phyloP scores from a whole-genome alignment of 306 rosid genomes.

The Bauhinia variegata region DNA sequence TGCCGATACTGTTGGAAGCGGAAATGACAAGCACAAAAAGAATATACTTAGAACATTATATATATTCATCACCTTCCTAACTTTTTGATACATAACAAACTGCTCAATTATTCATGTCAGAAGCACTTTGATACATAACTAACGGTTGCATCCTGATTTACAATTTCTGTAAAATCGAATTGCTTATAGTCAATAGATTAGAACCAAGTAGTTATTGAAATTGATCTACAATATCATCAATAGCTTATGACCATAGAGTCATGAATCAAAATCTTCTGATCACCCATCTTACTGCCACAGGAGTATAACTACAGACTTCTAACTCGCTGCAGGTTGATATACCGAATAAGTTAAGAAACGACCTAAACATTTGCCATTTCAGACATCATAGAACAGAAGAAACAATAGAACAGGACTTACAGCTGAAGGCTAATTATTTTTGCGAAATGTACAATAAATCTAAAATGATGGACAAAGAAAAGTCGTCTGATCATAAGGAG shows the following conservation, averaged over 20 bases:
- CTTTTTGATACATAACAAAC: slow-evolving; percentile 5
- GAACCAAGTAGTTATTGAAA: not conserved
- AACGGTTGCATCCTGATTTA: not conserved
- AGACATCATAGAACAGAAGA: not conserved
- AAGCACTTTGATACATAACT: no score
- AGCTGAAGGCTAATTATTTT: not conserved
- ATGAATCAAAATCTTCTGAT: not conserved
- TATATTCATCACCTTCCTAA: slow-evolving; percentile 17
- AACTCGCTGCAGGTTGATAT: not conserved
- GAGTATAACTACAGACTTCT: not conserved
- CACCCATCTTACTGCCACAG: not conserved
- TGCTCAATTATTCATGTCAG: not conserved
- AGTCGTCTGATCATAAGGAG: no score
- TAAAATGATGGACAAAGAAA: not conserved
- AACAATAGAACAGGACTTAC: not conserved
- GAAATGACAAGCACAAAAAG: slow-evolving; percentile 24
- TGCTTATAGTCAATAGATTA: not conserved
- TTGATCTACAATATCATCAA: not conserved
- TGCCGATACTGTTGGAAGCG: slow-evolving; percentile 76
- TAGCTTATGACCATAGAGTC: not conserved
- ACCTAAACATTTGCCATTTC: not conserved
- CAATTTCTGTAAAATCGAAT: not conserved
- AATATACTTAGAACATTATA: slow-evolving; percentile 12
- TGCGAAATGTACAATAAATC: not conserved
- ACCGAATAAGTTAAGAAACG: not conserved